A percentile compares a stretch with the other conserved stretches of the same genome.
Evolutionary conservation across 148 eudicot genomes (phyloP).

Genomic region (Hydrangea macrophylla): DNA sequence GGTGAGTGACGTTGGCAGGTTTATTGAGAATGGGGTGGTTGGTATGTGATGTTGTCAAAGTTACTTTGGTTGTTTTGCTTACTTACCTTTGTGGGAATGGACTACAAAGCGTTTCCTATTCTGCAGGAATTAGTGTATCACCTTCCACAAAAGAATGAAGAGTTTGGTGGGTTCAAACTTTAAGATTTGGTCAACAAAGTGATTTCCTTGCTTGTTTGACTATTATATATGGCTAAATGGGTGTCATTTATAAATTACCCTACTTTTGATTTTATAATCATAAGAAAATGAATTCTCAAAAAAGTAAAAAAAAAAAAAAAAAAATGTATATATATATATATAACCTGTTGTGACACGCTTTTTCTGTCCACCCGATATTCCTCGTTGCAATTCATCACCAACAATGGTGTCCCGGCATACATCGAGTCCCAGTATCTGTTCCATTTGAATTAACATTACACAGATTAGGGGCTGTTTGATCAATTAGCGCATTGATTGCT

Average conservation of each 20-base stretch:
- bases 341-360: slow-evolving; percentile 94
- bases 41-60: background rate
- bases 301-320: background rate
- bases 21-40: background rate
- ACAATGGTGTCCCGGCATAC: slow-evolving; percentile 92
- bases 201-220: background rate
- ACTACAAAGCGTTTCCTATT: too few relatives aligned
- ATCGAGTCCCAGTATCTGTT: slow-evolving; percentile 87
- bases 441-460: background rate
- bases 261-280: too few relatives aligned
- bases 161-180: background rate
- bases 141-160: background rate
- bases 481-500: background rate
- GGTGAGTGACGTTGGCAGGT: too few relatives aligned
- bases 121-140: background rate
- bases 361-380: slow-evolving; percentile 93
- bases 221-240: too few relatives aligned
- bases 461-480: background rate
- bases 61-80: too few relatives aligned
- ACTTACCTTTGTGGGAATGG: too few relatives aligned
- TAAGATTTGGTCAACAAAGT: background rate
- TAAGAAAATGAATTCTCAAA: background rate
- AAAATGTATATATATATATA: too few relatives aligned
- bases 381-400: slow-evolving; percentile 89
- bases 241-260: too few relatives aligned